Base-by-base conservation (phyloP, 108 stramenopile genomes). In the Discostella stelligeroides region DNA sequence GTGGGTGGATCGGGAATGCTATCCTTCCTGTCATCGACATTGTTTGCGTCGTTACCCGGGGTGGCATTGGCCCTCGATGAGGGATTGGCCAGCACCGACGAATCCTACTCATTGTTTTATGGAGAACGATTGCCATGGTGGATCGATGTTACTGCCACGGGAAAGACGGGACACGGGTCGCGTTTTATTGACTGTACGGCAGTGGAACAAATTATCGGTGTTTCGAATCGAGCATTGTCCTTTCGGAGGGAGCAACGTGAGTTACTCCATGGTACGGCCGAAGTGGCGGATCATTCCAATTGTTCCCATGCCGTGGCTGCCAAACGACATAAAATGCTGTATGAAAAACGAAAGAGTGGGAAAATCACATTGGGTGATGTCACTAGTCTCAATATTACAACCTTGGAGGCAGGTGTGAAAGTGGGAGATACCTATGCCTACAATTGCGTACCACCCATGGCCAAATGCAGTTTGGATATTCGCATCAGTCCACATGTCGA, bases 131-230 rank as follows among this genome's bases (percentile, higher is more conserved):
- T 92, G 63, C 95, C 92, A 9, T 90, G 86, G 92, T 95, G 92
- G 93, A 78, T 97, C 6, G 77, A 91, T 40, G 87, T 98, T 10
- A 94, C 81, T 18, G 95, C 96, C 21, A 75, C 72, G 4, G 98
- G 98, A 1, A 88, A 86, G 15, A 98, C 98, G 0, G 97, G 98
- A 30, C 98, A 98, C 69, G 98, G 95, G 27, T 91, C 88, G 58
- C 85, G 98, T 4, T 98, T 98, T 69, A 95, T 98, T 73, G 88
- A 96, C 21, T 70, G 76, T 58, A 97, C 98, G 17, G 98, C 98
- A 25, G 92, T 97, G 8, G 95, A 95, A 62, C 96, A 97, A 82
- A 72, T 97, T 7, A 66, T 98, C 28, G 86, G 81, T 23, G 71
- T 98, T 11, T 82, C 90, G 49, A 82, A 90, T 37, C 89, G 88